Conservation (phyloP, 768 basidiomycete species). For the Lentinula detonsa region DNA sequence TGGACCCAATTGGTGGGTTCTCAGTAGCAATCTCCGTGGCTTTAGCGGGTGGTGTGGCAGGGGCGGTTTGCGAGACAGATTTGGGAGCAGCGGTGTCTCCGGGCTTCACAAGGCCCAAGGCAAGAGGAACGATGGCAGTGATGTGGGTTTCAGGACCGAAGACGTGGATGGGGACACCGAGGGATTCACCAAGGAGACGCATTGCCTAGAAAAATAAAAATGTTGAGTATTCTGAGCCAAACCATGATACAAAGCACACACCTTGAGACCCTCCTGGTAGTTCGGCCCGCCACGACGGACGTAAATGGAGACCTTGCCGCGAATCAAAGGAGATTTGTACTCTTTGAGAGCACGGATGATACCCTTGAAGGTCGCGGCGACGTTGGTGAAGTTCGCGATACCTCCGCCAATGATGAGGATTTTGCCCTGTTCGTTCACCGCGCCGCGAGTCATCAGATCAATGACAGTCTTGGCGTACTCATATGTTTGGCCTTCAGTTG, state of each 20-base stretch:
- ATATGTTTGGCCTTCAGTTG: constrained; percentile 96
- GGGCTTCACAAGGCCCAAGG: constrained; percentile 68
- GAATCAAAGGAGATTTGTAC: constrained; percentile 79
- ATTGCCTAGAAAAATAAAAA: constrained; percentile 64
- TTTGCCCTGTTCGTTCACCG: constrained; percentile 81
- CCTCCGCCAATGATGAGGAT: constrained; percentile 99
- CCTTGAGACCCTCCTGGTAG: constrained; percentile 75
- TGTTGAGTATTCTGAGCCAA: neutral
- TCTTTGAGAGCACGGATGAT: constrained; percentile 97
- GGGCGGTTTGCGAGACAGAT: constrained; percentile 31
- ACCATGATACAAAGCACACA: neutral
- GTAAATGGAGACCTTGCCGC: constrained; percentile 87
- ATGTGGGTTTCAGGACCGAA: constrained; percentile 99
- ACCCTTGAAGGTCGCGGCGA: constrained; percentile 80
- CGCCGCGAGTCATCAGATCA: constrained; percentile 91
- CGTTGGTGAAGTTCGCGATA: constrained; percentile 99
- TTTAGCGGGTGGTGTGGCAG: constrained; percentile 38
- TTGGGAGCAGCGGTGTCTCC: constrained; percentile 30
- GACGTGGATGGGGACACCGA: constrained; percentile 95
- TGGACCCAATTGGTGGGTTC: constrained; percentile 18
- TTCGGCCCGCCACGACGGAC: constrained; percentile 98
- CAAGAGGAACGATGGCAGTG: constrained; percentile 97
- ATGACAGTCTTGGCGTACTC: constrained; percentile 99
- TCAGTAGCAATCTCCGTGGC: constrained; percentile 30
- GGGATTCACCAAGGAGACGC: constrained; percentile 92